These are phyloP conservation scores for Tremella mesenterica DNA, from an alignment of 768 basidiomycete species.

Conservation along the genomic window DNA sequence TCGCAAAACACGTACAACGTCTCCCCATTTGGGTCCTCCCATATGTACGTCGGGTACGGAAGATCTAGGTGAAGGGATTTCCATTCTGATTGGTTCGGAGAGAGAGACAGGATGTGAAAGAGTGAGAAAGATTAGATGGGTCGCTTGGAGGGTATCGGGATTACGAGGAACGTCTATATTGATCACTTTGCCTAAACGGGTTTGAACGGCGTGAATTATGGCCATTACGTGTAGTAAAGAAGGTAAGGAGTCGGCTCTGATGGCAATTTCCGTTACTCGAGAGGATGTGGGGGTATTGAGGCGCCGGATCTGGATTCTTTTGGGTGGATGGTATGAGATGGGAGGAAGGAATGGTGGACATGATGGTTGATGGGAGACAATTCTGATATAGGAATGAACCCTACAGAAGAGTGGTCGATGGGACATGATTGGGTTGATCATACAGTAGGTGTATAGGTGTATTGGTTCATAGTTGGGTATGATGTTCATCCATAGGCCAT, in stretches of 20 bases:
- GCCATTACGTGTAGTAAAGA: conserved; percentile 22
- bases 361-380: background rate
- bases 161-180: conserved; percentile 14
- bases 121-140: conserved; percentile 10
- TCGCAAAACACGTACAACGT: background rate
- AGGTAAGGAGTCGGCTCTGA: conserved; percentile 10
- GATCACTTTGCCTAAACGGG: conserved; percentile 14
- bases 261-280: conserved; percentile 8
- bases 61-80: conserved; percentile 14
- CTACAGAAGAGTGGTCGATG: background rate
- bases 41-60: background rate
- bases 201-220: conserved; percentile 27
- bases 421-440: conserved; percentile 4
- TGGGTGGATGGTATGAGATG: conserved; percentile 19
- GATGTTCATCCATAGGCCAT: background rate
- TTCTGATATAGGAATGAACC: background rate
- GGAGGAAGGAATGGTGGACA: background rate
- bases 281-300: background rate
- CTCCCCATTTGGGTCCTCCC: background rate
- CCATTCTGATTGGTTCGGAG: conserved; percentile 8
- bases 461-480: background rate
- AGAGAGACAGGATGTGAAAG: conserved; percentile 16
- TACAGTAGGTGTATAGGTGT: background rate
- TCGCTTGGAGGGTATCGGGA: conserved; percentile 6
- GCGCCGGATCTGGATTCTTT: conserved; percentile 9